Evolutionary conservation across 768 basidiomycete species (phyloP).

Genomic region (Leccinum subgranulosum): DNA sequence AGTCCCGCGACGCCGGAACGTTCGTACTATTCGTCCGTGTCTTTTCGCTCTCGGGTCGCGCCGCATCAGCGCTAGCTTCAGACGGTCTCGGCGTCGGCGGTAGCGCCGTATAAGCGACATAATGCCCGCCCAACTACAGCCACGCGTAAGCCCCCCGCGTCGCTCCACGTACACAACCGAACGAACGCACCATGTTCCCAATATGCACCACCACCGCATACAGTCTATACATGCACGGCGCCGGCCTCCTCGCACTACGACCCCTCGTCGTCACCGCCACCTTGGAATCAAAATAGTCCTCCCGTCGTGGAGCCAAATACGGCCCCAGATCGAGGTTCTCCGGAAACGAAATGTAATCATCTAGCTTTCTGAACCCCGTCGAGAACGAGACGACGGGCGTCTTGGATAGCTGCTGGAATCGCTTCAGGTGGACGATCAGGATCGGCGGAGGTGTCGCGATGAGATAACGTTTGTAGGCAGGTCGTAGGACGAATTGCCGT

Average conservation of each 20-base stretch:
- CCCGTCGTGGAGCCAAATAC: constrained; percentile 79
- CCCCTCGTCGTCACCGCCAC: constrained; percentile 18
- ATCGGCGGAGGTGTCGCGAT: constrained; percentile 83
- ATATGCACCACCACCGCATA: constrained; percentile 87
- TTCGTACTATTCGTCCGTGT: neutral
- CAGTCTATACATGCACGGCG: constrained; percentile 60
- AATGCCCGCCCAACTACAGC: constrained; percentile 79
- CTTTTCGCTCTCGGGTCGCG: constrained; percentile 10
- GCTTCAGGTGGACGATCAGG: constrained; percentile 89
- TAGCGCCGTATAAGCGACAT: constrained; percentile 80
- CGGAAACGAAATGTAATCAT: constrained; percentile 90
- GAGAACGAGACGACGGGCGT: constrained; percentile 60
- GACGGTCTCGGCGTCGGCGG: constrained; percentile 36
- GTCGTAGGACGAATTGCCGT: constrained; percentile 69
- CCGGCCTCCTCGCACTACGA: constrained; percentile 20
- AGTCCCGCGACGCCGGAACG: constrained; percentile 44
- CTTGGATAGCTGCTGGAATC: constrained; percentile 85
- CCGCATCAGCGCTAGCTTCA: constrained; percentile 5
- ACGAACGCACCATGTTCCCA: constrained; percentile 71
- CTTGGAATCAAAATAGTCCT: constrained; percentile 58
- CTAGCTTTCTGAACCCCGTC: constrained; percentile 81
- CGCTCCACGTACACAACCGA: neutral
- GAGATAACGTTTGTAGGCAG: constrained; percentile 93
- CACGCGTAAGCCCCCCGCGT: neutral
- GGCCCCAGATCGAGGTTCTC: constrained; percentile 81